Percentiles rank a stretch among this genome's conserved stretches.
Evolutionary conservation across 1,284 basidiomycete species (phyloP).

Genomic region (Trichosporon faecale): DNA sequence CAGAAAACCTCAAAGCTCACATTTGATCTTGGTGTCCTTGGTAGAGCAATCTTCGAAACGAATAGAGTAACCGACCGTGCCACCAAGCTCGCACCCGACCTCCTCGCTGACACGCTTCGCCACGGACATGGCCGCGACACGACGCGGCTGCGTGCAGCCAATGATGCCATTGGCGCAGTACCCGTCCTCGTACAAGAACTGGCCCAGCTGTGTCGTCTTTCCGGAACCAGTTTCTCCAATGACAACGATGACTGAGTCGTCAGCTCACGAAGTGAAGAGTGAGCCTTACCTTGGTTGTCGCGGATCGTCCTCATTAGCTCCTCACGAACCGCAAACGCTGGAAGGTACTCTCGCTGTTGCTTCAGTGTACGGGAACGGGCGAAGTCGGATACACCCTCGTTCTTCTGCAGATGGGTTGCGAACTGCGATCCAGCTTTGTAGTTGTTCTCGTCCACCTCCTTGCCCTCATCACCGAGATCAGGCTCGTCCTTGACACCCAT

Average conservation of each 20-base stretch:
- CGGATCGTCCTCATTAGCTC: slow-evolving; percentile 84
- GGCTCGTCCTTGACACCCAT: slow-evolving; percentile 97
- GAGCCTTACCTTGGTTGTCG: slow-evolving; percentile 81
- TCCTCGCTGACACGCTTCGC: slow-evolving; percentile 98
- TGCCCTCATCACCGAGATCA: slow-evolving; percentile 58
- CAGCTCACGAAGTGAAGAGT: neutral
- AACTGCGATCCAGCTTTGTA: slow-evolving; percentile 96
- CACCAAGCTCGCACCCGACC: slow-evolving; percentile 77
- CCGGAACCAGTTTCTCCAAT: slow-evolving; percentile 95
- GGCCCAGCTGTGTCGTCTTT: slow-evolving; percentile 88
- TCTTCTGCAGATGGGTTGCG: slow-evolving; percentile 78
- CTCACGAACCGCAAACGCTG: slow-evolving; percentile 95
- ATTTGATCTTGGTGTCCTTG: slow-evolving; percentile 89
- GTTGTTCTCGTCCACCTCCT: slow-evolving; percentile 61
- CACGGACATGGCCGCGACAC: slow-evolving; percentile 97
- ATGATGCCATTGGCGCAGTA: slow-evolving; percentile 84
- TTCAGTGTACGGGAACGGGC: slow-evolving; percentile 79
- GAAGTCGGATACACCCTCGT: slow-evolving; percentile 76
- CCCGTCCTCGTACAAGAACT: slow-evolving; percentile 93
- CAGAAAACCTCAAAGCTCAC: slow-evolving; percentile 55
- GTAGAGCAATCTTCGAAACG: slow-evolving; percentile 97
- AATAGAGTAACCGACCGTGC: slow-evolving; percentile 90
- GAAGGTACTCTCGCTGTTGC: slow-evolving; percentile 93
- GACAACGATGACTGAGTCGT: slow-evolving; percentile 71
- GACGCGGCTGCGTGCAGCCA: slow-evolving; percentile 93